Base-by-base conservation (phyloP, 2,329 filamentous ascomycete species). In the Aspergillus chevalieri region DNA sequence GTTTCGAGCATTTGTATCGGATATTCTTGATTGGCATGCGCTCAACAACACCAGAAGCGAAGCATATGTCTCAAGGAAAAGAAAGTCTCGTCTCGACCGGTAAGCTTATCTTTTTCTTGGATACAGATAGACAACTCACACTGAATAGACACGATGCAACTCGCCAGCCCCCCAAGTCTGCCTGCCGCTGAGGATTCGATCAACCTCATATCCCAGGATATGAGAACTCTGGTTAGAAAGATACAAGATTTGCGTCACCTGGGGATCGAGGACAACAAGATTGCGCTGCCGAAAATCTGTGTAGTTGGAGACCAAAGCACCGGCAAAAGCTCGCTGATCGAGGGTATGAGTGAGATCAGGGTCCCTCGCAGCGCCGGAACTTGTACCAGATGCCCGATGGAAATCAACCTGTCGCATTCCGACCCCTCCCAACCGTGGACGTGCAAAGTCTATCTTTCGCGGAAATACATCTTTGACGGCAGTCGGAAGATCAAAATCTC, bases 231-330 rank as follows among this genome's bases (percentile, higher is more conserved):
- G 4, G 66, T 74, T 0, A 65, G 64, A 10, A 69, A 65, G n/a
- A 69, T 74, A 0, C 70, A 72, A 45, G 80, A 85, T 44, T 78
- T 95, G 0, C 82, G 88, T 46, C 78, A 83, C 5, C 77, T 92
- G 0, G 87, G 86, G 0, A 83, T 95, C 0, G 83, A 86, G 45
- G 81, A 86, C 15, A 79, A 83, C 4, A 61, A 74, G 0, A 80
- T 89, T 0, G 80, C 81, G 0, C 73, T 95, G 0, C 89, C 90
- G 0, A 88, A 89, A 57, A 82, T 94, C 8, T 86, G 92, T 5
- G 80, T 95, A 0, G 82, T 95, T 0, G 90, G 90, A 0, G 89
- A 95, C 44, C 90, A 95, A 61, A 87, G 82, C 0, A 86, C 89
- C 0, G 91, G 90, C 0, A 95, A 95, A 63, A 89, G 84, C 0